Conservation (phyloP, 441 rosid species). For the Theobroma grandiflorum region DNA sequence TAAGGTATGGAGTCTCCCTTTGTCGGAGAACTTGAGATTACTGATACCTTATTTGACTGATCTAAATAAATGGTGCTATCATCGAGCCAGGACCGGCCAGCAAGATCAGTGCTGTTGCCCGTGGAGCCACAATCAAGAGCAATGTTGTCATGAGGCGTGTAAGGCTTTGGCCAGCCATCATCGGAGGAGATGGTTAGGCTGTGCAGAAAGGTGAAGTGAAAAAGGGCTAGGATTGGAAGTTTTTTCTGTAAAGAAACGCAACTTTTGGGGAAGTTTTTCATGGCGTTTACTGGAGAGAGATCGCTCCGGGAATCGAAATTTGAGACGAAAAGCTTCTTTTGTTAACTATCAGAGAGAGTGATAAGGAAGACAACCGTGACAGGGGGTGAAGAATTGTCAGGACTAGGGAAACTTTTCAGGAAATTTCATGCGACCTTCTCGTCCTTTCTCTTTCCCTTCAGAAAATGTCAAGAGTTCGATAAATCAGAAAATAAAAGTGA, state of each 20-base stretch:
- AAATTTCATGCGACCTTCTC: neutral
- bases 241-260: neutral
- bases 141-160: conserved; percentile 13
- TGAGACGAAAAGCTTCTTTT: neutral
- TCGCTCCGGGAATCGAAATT: no score
- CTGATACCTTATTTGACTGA: neutral
- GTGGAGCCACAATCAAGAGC: conserved; percentile 20
- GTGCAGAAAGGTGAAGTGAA: neutral
- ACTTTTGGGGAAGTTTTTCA: neutral
- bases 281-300: neutral
- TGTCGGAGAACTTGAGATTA: neutral
- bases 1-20: conserved; percentile 22
- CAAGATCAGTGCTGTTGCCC: conserved; percentile 7
- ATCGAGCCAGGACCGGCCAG: conserved; percentile 5
- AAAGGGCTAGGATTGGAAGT: neutral
- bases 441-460: neutral
- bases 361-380: neutral
- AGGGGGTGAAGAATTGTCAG: neutral
- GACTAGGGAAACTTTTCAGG: neutral
- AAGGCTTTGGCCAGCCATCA: conserved; percentile 8
- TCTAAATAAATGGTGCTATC: neutral
- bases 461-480: neutral
- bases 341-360: neutral
- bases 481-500: neutral
- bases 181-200: conserved; percentile 7